Conservation (phyloP, 768 basidiomycete genomes). For the Rhodotorula babjevae region DNA sequence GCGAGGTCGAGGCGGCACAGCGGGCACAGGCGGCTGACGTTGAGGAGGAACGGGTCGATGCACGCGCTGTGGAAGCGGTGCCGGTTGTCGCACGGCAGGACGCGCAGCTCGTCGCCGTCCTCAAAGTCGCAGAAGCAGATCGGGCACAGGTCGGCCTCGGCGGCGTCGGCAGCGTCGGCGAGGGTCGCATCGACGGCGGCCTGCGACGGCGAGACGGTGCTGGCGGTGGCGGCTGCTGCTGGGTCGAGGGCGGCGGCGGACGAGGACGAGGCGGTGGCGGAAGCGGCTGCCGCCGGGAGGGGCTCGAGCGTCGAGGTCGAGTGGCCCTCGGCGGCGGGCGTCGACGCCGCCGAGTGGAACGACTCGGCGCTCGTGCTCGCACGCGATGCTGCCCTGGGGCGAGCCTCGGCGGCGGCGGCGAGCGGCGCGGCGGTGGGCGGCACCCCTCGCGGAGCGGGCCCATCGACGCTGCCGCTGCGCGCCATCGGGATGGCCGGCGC, state of each 20-base stretch:
- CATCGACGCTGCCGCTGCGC: not conserved
- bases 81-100: slow-evolving; percentile 84
- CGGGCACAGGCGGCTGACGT: slow-evolving; percentile 84
- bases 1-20: slow-evolving; percentile 60
- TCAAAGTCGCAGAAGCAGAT: slow-evolving; percentile 94
- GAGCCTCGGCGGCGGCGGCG: not conserved
- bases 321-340: not conserved
- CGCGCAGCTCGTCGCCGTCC: slow-evolving; percentile 82
- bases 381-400: not conserved
- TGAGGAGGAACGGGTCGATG: slow-evolving; percentile 88
- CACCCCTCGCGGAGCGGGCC: no score
- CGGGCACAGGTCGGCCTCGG: slow-evolving; percentile 58
- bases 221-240: no score
- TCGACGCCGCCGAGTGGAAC: slow-evolving; percentile 7
- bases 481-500: not conserved
- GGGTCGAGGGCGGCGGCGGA: not conserved
- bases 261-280: not conserved
- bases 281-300: not conserved
- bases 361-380: not conserved
- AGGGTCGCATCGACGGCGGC: not conserved
- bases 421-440: no score
- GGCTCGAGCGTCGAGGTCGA: not conserved
- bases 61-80: slow-evolving; percentile 85
- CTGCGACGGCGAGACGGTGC: not conserved
- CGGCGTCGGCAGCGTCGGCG: not conserved